Percentiles rank a stretch among this genome's conserved stretches.
These are phyloP conservation scores for Saksenaea vasiformis DNA, from an alignment of 371 early-diverging fungal species.

Conservation along the genomic window DNA sequence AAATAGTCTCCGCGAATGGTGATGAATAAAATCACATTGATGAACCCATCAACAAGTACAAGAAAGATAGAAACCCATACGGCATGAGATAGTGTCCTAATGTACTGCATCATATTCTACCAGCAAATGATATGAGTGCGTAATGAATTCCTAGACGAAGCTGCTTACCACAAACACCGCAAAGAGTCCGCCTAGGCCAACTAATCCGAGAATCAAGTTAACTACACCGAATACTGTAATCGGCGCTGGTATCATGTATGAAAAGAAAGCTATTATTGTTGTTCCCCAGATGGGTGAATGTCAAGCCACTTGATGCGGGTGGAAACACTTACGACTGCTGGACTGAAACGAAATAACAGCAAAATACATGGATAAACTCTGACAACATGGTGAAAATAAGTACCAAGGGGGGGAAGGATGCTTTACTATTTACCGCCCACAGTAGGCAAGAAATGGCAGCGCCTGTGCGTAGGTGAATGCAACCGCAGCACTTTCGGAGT, in stretches of 20 bases:
- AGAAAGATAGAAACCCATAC: slow-evolving; percentile 23
- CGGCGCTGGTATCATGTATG: slow-evolving; percentile 29
- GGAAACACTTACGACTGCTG: slow-evolving; percentile 40
- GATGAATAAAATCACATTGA: slow-evolving; percentile 39
- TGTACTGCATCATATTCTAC: slow-evolving; percentile 11
- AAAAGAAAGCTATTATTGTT: slow-evolving; percentile 39
- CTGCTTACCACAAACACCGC: slow-evolving; percentile 31
- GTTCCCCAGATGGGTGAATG: neutral
- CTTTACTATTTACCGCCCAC: slow-evolving; percentile 40
- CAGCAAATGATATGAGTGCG: neutral
- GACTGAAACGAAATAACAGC: slow-evolving; percentile 45
- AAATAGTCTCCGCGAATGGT: slow-evolving; percentile 24
- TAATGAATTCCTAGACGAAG: neutral
- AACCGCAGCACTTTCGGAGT: slow-evolving; percentile 49
- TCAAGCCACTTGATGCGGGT: neutral
- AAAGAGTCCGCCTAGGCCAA: slow-evolving; percentile 31
- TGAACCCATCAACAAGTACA: slow-evolving; percentile 28
- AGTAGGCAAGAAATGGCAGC: slow-evolving; percentile 35
- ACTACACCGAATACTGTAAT: slow-evolving; percentile 43
- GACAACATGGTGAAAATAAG: neutral
- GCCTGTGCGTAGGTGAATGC: slow-evolving; percentile 51
- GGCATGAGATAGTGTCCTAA: slow-evolving; percentile 19
- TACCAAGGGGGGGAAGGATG: neutral
- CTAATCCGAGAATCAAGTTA: slow-evolving; percentile 36
- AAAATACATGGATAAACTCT: slow-evolving; percentile 51